Evolutionary conservation across 345 rosid species (phyloP).

Genomic region (Ricinus communis): DNA sequence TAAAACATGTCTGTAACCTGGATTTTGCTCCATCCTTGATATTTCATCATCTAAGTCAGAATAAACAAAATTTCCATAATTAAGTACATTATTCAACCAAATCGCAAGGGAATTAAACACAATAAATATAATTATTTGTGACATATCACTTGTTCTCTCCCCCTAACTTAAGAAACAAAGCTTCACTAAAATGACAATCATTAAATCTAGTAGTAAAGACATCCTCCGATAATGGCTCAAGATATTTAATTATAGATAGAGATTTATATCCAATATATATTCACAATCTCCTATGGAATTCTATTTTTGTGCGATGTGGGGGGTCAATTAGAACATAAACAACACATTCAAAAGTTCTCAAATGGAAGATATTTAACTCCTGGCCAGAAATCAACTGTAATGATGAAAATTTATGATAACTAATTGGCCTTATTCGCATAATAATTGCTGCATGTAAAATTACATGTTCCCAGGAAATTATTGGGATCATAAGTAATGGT

Average conservation of each 20-base stretch:
- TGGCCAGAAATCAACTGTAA: not conserved
- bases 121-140: too few species aligned
- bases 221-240: not conserved
- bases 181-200: too few species aligned
- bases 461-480: not conserved
- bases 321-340: not conserved
- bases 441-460: not conserved
- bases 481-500: not conserved
- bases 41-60: too few species aligned
- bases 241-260: too few species aligned
- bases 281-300: too few species aligned
- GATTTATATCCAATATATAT: too few species aligned
- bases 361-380: not conserved
- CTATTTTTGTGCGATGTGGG: not conserved
- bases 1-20: too few species aligned
- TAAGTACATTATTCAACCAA: too few species aligned
- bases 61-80: too few species aligned
- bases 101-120: too few species aligned
- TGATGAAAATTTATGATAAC: not conserved
- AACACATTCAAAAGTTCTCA: conserved; percentile 1
- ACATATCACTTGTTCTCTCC: not conserved
- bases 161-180: too few species aligned
- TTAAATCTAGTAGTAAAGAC: not conserved
- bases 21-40: too few species aligned
- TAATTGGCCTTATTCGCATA: not conserved